These are phyloP conservation scores for Ormosia emarginata DNA, from an alignment of 306 rosid species.

Conservation along the genomic window DNA sequence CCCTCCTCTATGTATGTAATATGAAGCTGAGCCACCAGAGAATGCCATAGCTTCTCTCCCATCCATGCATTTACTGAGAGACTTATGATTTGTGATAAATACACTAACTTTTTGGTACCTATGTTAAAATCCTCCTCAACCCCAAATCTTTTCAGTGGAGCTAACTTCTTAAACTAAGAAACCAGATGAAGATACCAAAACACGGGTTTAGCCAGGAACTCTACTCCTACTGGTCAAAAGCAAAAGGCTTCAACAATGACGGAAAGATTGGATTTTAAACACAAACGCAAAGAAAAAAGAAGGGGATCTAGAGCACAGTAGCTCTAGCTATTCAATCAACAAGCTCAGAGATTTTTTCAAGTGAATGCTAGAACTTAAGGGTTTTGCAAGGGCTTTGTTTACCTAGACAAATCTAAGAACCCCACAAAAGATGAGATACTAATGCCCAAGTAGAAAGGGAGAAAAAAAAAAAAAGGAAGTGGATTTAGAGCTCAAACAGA, in stretches of 20 bases:
- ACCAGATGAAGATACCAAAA: neutral
- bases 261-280: conserved; percentile 27
- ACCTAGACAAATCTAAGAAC: conserved; percentile 22
- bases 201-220: conserved; percentile 11
- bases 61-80: conserved; percentile 92
- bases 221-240: neutral
- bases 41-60: conserved; percentile 95
- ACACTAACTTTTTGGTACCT: neutral
- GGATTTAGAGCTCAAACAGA: conserved; percentile 27
- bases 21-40: conserved; percentile 82
- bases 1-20: conserved; percentile 79
- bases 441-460: neutral
- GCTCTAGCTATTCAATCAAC: conserved; percentile 28
- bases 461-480: neutral
- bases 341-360: neutral
- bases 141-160: conserved; percentile 4
- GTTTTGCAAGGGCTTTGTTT: conserved; percentile 36
- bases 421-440: conserved; percentile 15
- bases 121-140: conserved; percentile 1
- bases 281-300: neutral
- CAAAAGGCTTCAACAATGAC: neutral
- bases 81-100: conserved; percentile 24
- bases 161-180: conserved; percentile 1
- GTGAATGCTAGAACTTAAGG: conserved; percentile 11
- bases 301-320: conserved; percentile 12